Evolutionary conservation across 2,329 filamentous ascomycete genomes (phyloP).

Genomic region (Tolypocladium ophioglossoides): DNA sequence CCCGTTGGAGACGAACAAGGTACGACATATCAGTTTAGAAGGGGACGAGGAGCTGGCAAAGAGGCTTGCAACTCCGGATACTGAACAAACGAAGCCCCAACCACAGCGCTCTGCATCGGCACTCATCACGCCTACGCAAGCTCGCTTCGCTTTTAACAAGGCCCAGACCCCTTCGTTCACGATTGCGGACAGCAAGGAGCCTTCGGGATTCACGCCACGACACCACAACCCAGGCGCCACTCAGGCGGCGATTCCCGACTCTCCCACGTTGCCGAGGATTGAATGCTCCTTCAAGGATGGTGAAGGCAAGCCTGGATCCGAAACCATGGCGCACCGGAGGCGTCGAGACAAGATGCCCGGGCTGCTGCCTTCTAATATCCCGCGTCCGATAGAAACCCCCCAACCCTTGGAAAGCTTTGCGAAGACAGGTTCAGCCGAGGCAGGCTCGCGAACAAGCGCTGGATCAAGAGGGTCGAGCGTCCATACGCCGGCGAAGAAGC

Average conservation of each 20-base stretch:
- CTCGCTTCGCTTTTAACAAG: neutral
- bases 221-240: neutral
- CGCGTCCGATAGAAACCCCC: neutral
- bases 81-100: neutral
- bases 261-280: constrained; percentile 1
- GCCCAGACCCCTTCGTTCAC: neutral
- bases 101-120: neutral
- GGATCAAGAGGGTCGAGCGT: neutral
- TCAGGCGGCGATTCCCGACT: neutral
- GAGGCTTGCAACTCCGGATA: neutral
- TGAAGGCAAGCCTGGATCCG: neutral
- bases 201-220: neutral
- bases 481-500: neutral
- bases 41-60: neutral
- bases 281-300: neutral
- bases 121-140: neutral
- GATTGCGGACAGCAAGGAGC: neutral
- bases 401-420: neutral
- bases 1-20: neutral
- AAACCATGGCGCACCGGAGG: neutral
- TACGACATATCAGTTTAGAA: neutral
- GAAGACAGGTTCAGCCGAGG: neutral
- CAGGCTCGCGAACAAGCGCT: neutral
- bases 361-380: neutral
- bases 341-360: neutral